Conservation (phyloP, 2,329 filamentous ascomycete species). For the Curvularia eragrostidis region DNA sequence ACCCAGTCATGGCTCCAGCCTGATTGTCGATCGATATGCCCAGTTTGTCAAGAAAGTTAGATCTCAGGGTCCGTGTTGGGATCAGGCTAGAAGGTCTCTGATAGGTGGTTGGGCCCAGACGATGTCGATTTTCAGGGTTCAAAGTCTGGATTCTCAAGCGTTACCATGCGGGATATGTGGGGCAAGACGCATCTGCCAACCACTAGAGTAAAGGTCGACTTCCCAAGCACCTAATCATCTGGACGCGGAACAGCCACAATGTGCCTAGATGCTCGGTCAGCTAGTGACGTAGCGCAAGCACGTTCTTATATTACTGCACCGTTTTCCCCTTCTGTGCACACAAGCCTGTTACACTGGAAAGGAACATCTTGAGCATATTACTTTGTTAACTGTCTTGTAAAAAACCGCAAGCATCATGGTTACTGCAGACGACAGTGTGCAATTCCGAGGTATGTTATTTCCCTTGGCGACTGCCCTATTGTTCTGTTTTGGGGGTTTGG, state of each 20-base stretch:
- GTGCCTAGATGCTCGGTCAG: conserved; percentile 13
- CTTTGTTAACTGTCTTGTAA: neutral
- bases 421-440: conserved; percentile 7
- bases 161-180: conserved; percentile 9
- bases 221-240: conserved; percentile 21
- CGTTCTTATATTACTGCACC: conserved; percentile 10
- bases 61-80: neutral
- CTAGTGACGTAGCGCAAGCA: conserved; percentile 19
- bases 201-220: conserved; percentile 1
- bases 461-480: neutral
- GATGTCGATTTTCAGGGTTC: conserved; percentile 16
- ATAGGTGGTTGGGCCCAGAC: conserved; percentile 5
- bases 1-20: neutral
- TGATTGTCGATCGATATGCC: neutral
- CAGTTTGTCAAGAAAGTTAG: neutral
- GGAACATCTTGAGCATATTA: neutral
- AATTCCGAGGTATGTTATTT: conserved; percentile 17
- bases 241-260: conserved; percentile 16
- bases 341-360: conserved; percentile 1
- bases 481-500: neutral
- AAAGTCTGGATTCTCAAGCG: conserved; percentile 5
- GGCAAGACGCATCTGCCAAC: conserved; percentile 1
- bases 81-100: conserved; percentile 7
- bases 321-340: neutral
- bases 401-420: conserved; percentile 9